Evolutionary conservation across 108 stramenopile genomes (phyloP), one percentile per base, ranked within the genome.

Genomic region (Fistulifera solaris): DNA sequence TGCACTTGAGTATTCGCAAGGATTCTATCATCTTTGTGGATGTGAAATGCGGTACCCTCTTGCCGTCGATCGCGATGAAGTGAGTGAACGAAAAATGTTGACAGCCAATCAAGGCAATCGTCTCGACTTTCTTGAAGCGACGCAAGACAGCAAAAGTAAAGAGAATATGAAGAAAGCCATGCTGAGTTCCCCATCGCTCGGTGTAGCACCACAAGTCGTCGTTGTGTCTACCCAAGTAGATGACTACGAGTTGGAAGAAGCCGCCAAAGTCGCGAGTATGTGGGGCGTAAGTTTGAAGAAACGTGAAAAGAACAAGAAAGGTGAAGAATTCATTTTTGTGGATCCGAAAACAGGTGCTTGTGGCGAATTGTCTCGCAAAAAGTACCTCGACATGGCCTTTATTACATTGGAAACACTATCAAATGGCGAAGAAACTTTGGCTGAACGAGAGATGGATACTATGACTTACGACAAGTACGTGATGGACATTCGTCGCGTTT

Each of bases 211-310:
- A 0, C 62, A 62, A 35, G 43, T 69, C 40, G 68, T 69, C 17
- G 46, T 69, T 19, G 45, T 51, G 22, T 58, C 57, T 21, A 18
- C 53, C 16, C 51, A 69, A 38, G 50, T 69, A 2, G 62, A 69
- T 27, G 68, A 69, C 7, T 63, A 63, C 27, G 59, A 59, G 18
- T 19, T 67, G 50, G 52, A 54, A 8, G 52, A 62, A 27, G 50
- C 42, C 18, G 61, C 61, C 31, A 39, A 58, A 16, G 65, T 72
- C 17, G 56, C 61, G 0, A 66, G 59, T 28, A 57, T 61, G 22
- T 72, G 65, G 65, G 71, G 71, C 6, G 71, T 72, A n/a, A 42
- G 38, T 12, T 43, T 72, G 21, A 65, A 66, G 27, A 72, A 72
- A 28, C 58, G 57, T 0, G 24, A 39, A 41, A 63, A 65, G 24